Evolutionary conservation across 2,329 filamentous ascomycete species (phyloP), one percentile per base, ranked within the genome.

Genomic region (Aspergillus uvarum): DNA sequence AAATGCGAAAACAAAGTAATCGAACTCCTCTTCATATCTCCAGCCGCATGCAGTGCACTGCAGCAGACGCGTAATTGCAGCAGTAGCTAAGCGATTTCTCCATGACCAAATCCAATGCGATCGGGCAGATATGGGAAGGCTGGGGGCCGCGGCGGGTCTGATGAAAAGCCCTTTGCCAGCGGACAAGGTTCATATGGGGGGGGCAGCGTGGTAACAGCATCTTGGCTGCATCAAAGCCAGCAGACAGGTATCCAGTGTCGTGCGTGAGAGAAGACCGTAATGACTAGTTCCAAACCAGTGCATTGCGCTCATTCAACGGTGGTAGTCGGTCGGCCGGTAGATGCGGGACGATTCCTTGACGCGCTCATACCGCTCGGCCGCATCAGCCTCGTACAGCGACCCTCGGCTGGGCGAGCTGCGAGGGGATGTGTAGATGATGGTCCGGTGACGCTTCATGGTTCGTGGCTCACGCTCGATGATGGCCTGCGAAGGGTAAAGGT

Each of bases 361-460:
- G 16, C 73, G 74, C 60, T 74, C 74, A 19, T 70, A 64, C 10
- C 74, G 72, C 58, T 74, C 72, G 22, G 68, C 67, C n/a, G 63
- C 66, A 58, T 77, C 75, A 5, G 67, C 61, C 38, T 72, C 67
- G 53, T 76, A 77, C 32, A 77, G 62, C 3, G 75, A 77, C 42
- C 73, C 73, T 12, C 74, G 70, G 63, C 65, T 74, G 26, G 71
- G 66, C 8, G 73, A 75, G 56, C 65, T 64, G 26, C 71, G 72
- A 31, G 73, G 70, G 6, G 70, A 72, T 14, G 67, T 71, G 65
- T 76, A 76, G 65, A 76, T 63, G 51, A 76, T 76, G 31, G 72
- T 65, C 47, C 69, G 73, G 47, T 66, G 72, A 48, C 65, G 68
- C 60, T 66, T 72, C 57, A 52, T 35, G 21, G 66, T 60, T 21